These are phyloP conservation scores for Suhomyces taliae DNA, from an alignment of 1,139 yeast species.

Conservation along the genomic window DNA sequence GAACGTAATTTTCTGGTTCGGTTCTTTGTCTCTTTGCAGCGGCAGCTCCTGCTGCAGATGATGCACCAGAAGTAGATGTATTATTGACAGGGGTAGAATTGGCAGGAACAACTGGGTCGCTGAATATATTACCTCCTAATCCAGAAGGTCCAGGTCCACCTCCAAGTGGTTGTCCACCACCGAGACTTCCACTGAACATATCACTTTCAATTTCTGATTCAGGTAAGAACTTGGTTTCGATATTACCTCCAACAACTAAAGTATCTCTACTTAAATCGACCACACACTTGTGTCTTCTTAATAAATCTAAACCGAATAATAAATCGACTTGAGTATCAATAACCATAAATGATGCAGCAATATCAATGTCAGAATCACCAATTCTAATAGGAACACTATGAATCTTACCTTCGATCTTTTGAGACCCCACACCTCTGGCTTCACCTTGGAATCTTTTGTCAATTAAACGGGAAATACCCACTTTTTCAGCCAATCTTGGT, in stretches of 20 bases:
- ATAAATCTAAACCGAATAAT: slow-evolving; percentile 72
- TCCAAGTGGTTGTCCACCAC: slow-evolving; percentile 7
- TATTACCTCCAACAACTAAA: slow-evolving; percentile 69
- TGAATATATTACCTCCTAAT: slow-evolving; percentile 41
- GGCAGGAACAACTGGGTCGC: slow-evolving; percentile 17
- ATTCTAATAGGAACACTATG: slow-evolving; percentile 87
- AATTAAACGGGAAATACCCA: slow-evolving; percentile 71
- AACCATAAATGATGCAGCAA: slow-evolving; percentile 82
- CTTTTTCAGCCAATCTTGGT: slow-evolving; percentile 69
- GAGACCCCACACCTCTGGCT: slow-evolving; percentile 89
- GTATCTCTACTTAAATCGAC: slow-evolving; percentile 71
- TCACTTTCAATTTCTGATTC: slow-evolving; percentile 51
- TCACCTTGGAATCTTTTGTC: slow-evolving; percentile 80
- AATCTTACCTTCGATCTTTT: slow-evolving; percentile 75
- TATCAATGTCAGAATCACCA: slow-evolving; percentile 50
- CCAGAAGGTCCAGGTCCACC: slow-evolving; percentile 11
- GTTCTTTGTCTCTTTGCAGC: slow-evolving; percentile 28
- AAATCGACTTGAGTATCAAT: slow-evolving; percentile 75
- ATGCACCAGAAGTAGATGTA: slow-evolving; percentile 16
- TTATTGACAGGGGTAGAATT: slow-evolving; percentile 6
- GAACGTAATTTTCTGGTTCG: slow-evolving; percentile 1
- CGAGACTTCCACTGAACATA: neutral
- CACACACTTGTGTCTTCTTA: slow-evolving; percentile 81
- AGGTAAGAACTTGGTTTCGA: slow-evolving; percentile 66
- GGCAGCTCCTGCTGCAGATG: slow-evolving; percentile 27